Percentiles rank a stretch among this genome's conserved stretches.
phyloP scores from a whole-genome alignment of 2,329 filamentous ascomycete species.

The Westerdykella sp. region DNA sequence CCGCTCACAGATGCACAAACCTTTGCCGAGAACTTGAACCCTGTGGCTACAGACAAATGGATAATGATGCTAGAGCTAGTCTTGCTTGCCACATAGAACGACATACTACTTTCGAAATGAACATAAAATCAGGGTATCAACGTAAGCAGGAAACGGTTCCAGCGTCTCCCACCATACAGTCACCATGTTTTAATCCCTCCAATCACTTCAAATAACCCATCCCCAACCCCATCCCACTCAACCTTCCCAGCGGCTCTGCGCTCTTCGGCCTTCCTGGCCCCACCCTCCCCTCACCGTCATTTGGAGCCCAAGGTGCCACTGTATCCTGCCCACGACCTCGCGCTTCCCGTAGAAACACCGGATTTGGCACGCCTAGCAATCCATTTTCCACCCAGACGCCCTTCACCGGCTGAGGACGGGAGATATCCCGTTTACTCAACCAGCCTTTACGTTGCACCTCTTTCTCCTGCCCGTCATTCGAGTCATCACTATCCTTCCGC shows the following conservation, averaged over 20 bases:
- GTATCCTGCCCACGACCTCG: slow-evolving; percentile 5
- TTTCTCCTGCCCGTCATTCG: slow-evolving; percentile 7
- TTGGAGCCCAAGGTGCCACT: neutral
- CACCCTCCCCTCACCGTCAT: slow-evolving; percentile 4
- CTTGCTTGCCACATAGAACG: too few relatives aligned
- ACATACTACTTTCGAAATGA: too few relatives aligned
- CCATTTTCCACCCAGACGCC: slow-evolving; percentile 10
- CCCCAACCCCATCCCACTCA: slow-evolving; percentile 23
- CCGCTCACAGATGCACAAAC: too few relatives aligned
- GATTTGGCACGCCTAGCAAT: slow-evolving; percentile 14
- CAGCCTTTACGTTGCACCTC: slow-evolving; percentile 7
- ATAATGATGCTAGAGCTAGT: too few relatives aligned
- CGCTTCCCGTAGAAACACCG: slow-evolving; percentile 8
- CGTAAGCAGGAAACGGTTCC: too few relatives aligned
- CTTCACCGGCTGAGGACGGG: slow-evolving; percentile 6
- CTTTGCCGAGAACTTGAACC: too few relatives aligned
- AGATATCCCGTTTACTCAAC: slow-evolving; percentile 4
- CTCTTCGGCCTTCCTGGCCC: slow-evolving; percentile 14
- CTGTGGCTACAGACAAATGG: too few relatives aligned
- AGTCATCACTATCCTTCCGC: slow-evolving; percentile 1
- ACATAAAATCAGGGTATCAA: too few relatives aligned
- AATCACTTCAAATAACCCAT: slow-evolving; percentile 17
- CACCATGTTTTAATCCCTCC: too few relatives aligned
- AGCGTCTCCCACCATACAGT: too few relatives aligned
- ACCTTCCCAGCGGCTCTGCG: slow-evolving; percentile 20